Evolutionary conservation across 2,329 filamentous ascomycete genomes (phyloP), one percentile per base, ranked within the genome.

Genomic region (Diaporthe sp.): DNA sequence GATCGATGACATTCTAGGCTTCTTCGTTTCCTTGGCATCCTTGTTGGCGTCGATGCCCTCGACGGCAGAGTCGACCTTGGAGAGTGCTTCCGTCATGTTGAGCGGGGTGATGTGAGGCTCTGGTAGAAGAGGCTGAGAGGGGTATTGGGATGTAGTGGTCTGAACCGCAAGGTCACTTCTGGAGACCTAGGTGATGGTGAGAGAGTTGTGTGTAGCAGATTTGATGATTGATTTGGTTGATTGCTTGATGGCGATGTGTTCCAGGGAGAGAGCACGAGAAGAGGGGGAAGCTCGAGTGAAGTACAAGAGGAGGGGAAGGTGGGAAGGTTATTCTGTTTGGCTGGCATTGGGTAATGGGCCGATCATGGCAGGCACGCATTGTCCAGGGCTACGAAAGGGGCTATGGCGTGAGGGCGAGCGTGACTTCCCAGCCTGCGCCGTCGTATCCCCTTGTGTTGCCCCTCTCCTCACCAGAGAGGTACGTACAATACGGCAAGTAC

Each of bases 61-160:
- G 82, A 97, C 92, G 87, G 95, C 95, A 76, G 96, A 98, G 86
- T 98, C 96, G 87, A 98, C 92, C 89, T 97, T 97, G 86, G 90
- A 90, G 83, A 97, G 91, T 81, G 93, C 90, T 84, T 87, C 86
- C 77, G 86, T 81, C 83, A 85, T 85, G 81, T 77, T 84, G 78
- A 71, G 75, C 61, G 42, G 40, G 72, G 74, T 61, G 76, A 40
- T 74, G 64, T 77, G 78, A 77, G 78, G 79, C 79, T 81, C 77
- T 78, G 79, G 77, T 78, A 60, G 19, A 42, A 60, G 64, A 52
- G 35, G 28, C 28, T 19, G 42, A 50, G 28, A 68, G 22, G 22
- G 25, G 30, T 38, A 2, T 10, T 40, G 12, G 35, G 30, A 7
- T n/a, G 45, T 28, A 33, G 19, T 38, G 3, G 57, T 68, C n/a